Percentiles rank a stretch among this genome's conserved stretches.
phyloP scores from a whole-genome alignment of 2,329 filamentous ascomycete genomes.

The Neopestalotiopsis clavispora region DNA sequence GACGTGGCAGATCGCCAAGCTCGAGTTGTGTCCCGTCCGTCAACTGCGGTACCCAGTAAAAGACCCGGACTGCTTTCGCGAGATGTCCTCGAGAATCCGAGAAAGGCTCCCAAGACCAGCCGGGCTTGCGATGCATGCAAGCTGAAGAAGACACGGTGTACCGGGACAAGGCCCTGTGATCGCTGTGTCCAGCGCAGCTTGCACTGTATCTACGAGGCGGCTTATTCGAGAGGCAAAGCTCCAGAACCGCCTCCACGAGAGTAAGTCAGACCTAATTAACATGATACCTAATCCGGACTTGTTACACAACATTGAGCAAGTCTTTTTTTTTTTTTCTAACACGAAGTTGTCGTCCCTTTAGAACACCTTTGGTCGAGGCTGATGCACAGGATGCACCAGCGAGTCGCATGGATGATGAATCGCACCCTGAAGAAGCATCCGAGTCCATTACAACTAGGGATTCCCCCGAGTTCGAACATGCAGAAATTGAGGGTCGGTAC shows the following conservation, averaged over 20 bases:
- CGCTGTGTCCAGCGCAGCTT: background rate
- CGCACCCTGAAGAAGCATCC: background rate
- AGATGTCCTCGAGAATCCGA: background rate
- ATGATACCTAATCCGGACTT: too few species aligned
- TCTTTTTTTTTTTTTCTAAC: too few species aligned
- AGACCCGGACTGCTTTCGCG: too few species aligned
- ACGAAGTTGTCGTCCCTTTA: background rate
- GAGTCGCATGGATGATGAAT: background rate
- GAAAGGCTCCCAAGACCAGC: slow-evolving; percentile 4
- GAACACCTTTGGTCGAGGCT: background rate
- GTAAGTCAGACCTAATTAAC: background rate
- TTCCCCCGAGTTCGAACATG: background rate
- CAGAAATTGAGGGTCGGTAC: background rate
- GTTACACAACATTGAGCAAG: too few species aligned
- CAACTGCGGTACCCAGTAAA: too few species aligned
- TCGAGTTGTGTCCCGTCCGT: too few species aligned
- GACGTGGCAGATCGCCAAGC: too few species aligned
- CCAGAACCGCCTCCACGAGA: background rate
- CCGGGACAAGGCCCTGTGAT: background rate
- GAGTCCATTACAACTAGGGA: background rate
- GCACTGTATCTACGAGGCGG: background rate
- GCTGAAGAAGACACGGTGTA: background rate
- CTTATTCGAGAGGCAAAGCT: background rate
- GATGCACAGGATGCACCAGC: background rate
- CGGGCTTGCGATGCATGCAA: background rate